Base-by-base conservation (phyloP, 768 basidiomycete species). In the Boletus rufocinnamomeus region DNA sequence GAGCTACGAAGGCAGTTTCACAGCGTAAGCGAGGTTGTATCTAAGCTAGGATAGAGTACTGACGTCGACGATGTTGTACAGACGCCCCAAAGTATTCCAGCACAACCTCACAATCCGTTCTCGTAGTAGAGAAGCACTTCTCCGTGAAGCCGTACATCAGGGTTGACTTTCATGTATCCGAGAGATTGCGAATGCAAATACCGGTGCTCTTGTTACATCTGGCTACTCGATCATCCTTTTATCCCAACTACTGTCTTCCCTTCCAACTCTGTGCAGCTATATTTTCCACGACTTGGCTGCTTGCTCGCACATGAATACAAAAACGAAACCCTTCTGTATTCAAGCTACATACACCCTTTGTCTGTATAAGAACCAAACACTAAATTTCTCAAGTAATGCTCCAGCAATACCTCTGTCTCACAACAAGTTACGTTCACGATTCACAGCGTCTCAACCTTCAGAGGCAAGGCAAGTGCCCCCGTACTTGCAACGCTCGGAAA, bases 1-100 rank as follows among this genome's bases (percentile, higher is more conserved):
- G 7, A 46, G 27, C 13, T 54, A 54, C 44, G 53, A 45, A 35
- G 53, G 53, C 7, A 54, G 34, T 46, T 54, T 46, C 44, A 54
- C 53, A n/a, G 23, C 53, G 43, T 53, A 25, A 44, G 52, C 52
- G 11, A 25, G 19, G 16, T 19, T 25, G 6, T 25, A 13, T 44
- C 11, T 34, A 10, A 5, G 21, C n/a, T 14, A 6, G 11, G 28
- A 3, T n/a, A 16, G n/a, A 32, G 47, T 14, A 32, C 30, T 48
- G 30, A 48, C 28, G 30, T 32, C 7, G 43, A 45, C n/a, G 13
- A 6, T 23, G n/a, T 41, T 32, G 40, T 40, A 6, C 32, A 53
- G 52, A 19, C 53, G 34, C 2, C 53, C 53, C 34, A 54, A 54
- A 34, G 34, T 37, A 27, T 54, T 54, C 34, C 53, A 37, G 9